Evolutionary conservation across 805 yeast genomes (phyloP), one percentile per base, ranked within the genome.

Genomic region (Debaryomyces hansenii): DNA sequence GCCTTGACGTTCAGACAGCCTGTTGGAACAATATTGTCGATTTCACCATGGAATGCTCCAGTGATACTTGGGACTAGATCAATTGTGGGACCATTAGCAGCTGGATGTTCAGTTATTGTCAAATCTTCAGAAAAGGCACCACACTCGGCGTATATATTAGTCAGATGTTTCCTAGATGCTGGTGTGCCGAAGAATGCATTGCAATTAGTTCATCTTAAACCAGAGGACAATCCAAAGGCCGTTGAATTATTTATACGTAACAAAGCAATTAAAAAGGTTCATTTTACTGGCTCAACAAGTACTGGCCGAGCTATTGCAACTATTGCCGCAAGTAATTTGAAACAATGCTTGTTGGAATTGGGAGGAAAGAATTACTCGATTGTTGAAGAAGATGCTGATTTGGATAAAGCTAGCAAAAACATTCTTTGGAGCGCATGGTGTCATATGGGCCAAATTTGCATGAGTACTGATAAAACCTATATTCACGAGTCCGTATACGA

Each of bases 1-100:
- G 63, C 70, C 1, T 33, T 72, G 44, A 62, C 66, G 2, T 36
- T 66, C 12, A 63, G 58, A 36, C 63, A 66, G 36, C 80, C 81
- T 1, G 45, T 74, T 12, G 80, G 81, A 1, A 75, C 78, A 0
- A 75, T 76, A 1, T 53, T 75, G 31, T 64, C 78, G 14, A 69
- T 76, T 1, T 63, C 78, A 2, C 73, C 81, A 0, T 76, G 80
- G 80, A 76, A 76, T 56, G 79, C 78, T 1, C 79, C 81, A 1
- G 69, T 68, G 0, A 60, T 74, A 12, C 57, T 76, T 29, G 57
- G 69, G 11, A 62, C 65, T 12, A 60, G 80, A 45, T 59, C 76
- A 2, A 62, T 76, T 3, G 49, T 63, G 14, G 74, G 75, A 5
- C 80, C 80, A 2, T 58, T 76, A 45, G 73, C 74, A 35, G 80